Evolutionary conservation across 345 rosid species (phyloP).

Genomic region (Reutealis trisperma): DNA sequence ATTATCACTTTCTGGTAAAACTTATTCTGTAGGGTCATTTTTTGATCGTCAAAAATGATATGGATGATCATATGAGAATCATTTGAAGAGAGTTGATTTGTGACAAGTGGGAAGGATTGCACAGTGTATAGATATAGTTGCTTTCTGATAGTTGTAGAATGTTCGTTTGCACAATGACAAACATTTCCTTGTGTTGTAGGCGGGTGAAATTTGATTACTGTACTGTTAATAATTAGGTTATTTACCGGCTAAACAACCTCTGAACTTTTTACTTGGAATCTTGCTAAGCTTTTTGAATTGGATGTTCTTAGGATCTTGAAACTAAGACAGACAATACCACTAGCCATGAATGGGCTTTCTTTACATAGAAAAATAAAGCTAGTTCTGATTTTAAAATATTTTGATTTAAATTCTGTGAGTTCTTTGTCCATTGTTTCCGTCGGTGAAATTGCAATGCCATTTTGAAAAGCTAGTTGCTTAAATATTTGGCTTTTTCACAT

Average conservation of each 20-base stretch:
- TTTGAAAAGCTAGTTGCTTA: background rate
- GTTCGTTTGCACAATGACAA: background rate
- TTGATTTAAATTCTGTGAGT: background rate
- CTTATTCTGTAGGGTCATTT: background rate
- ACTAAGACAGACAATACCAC: background rate
- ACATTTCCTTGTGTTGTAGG: background rate
- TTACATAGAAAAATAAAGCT: background rate
- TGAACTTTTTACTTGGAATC: background rate
- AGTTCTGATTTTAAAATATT: background rate
- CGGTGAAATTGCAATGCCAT: background rate
- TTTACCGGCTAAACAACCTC: background rate
- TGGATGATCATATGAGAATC: background rate
- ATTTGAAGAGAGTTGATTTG: background rate
- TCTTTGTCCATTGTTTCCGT: background rate
- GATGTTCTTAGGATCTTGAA: background rate
- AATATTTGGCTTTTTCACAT: background rate
- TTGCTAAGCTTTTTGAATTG: background rate
- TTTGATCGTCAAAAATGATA: constrained; percentile 2
- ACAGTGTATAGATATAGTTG: background rate
- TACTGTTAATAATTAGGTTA: background rate
- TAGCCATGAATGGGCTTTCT: background rate
- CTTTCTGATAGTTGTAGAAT: background rate
- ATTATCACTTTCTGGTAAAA: background rate
- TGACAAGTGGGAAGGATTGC: no score
- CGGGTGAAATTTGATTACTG: background rate